Conservation (phyloP, 2,329 filamentous ascomycete genomes). For the Clonostachys rhizophaga region DNA sequence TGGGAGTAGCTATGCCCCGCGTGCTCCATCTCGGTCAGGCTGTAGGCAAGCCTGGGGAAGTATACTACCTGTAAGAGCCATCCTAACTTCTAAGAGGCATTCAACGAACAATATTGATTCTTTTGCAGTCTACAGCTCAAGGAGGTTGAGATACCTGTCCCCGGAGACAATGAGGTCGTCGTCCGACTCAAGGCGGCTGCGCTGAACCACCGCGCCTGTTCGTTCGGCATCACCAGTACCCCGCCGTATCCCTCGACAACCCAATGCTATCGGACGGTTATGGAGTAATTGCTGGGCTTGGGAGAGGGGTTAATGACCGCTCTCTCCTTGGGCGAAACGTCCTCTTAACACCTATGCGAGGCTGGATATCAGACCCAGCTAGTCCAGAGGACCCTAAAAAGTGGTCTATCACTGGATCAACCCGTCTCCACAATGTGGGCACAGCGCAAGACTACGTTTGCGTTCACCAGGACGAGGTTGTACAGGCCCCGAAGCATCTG, state of each 20-base stretch:
- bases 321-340: constrained; percentile 59
- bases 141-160: constrained; percentile 56
- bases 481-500: constrained; percentile 70
- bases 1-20: background rate
- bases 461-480: constrained; percentile 68
- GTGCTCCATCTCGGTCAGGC: constrained; percentile 59
- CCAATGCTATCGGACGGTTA: constrained; percentile 81
- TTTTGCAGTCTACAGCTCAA: constrained; percentile 50
- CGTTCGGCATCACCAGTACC: constrained; percentile 88
- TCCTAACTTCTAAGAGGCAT: background rate
- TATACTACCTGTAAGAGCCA: constrained; percentile 67
- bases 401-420: constrained; percentile 61
- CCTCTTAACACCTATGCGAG: constrained; percentile 70
- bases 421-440: constrained; percentile 55
- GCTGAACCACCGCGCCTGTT: constrained; percentile 93
- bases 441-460: constrained; percentile 71
- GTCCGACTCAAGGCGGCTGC: constrained; percentile 74
- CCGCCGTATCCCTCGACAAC: constrained; percentile 71
- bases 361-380: constrained; percentile 67
- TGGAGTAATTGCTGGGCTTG: constrained; percentile 65
- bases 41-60: constrained; percentile 77
- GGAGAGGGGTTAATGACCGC: constrained; percentile 40
- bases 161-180: constrained; percentile 64
- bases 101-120: background rate
- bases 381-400: constrained; percentile 61